These are phyloP conservation scores for Strobilomyces confusus DNA, from an alignment of 768 basidiomycete species.

Conservation along the genomic window DNA sequence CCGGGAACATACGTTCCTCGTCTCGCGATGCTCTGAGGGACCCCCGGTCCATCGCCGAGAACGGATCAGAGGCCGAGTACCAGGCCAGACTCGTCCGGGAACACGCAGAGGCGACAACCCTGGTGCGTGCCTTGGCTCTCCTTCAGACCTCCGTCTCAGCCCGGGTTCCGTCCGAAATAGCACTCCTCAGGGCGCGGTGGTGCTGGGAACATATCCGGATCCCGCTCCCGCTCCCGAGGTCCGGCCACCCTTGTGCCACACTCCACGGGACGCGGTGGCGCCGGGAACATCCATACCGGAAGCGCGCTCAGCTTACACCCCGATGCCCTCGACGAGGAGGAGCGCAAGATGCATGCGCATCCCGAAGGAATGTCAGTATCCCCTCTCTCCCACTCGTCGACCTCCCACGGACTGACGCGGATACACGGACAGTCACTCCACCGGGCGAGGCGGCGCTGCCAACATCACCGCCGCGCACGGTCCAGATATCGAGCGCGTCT, in stretches of 20 bases:
- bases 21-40: constrained; percentile 45
- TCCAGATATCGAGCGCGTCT: constrained; percentile 36
- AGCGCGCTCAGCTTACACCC: constrained; percentile 15
- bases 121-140: constrained; percentile 30
- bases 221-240: constrained; percentile 48
- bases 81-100: constrained; percentile 24
- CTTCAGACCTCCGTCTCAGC: background rate
- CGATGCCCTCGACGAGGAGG: constrained; percentile 32
- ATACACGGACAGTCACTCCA: constrained; percentile 50
- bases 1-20: constrained; percentile 80
- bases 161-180: constrained; percentile 22
- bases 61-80: constrained; percentile 20
- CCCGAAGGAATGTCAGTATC: constrained; percentile 40
- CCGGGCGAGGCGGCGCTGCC: constrained; percentile 65
- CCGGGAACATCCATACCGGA: constrained; percentile 49
- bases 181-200: constrained; percentile 67
- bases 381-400: too few species aligned
- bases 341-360: constrained; percentile 29
- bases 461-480: constrained; percentile 44
- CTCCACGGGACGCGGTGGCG: constrained; percentile 61
- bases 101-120: constrained; percentile 26
- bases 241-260: constrained; percentile 31
- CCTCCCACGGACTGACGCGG: background rate
- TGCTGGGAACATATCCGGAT: constrained; percentile 52
- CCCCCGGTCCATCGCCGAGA: constrained; percentile 26